These are phyloP conservation scores for Margaritispora aquatica DNA, from an alignment of 495 filamentous ascomycete genomes.

Conservation along the genomic window DNA sequence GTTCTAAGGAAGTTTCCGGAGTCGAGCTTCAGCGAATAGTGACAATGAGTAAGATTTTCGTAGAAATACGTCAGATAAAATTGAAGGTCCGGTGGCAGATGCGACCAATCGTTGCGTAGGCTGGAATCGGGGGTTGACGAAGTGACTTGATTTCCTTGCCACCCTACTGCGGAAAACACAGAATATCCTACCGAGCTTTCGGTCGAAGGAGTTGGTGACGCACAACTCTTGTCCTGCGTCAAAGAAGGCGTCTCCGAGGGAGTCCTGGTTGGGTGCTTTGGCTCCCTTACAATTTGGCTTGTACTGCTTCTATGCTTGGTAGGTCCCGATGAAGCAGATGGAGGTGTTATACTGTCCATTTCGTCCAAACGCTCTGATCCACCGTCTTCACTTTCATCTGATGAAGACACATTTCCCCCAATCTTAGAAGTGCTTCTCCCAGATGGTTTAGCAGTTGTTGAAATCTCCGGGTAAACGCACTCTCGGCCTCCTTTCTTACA, in stretches of 20 bases:
- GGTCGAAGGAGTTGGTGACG: slow-evolving; percentile 42
- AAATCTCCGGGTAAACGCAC: slow-evolving; percentile 71
- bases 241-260: slow-evolving; percentile 46
- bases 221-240: slow-evolving; percentile 36
- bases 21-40: slow-evolving; percentile 72
- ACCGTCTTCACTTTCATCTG: slow-evolving; percentile 45
- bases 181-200: slow-evolving; percentile 27
- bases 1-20: slow-evolving; percentile 64
- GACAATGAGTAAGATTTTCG: slow-evolving; percentile 67
- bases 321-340: slow-evolving; percentile 25
- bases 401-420: slow-evolving; percentile 44
- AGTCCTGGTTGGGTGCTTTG: slow-evolving; percentile 25
- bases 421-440: slow-evolving; percentile 38
- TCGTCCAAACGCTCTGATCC: slow-evolving; percentile 43
- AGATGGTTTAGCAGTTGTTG: slow-evolving; percentile 39
- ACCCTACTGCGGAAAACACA: slow-evolving; percentile 29
- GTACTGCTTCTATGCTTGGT: slow-evolving; percentile 25
- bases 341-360: slow-evolving; percentile 21
- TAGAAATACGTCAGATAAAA: slow-evolving; percentile 76
- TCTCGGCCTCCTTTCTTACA: slow-evolving; percentile 82
- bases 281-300: slow-evolving; percentile 26
- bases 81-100: slow-evolving; percentile 59
- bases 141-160: slow-evolving; percentile 12
- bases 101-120: slow-evolving; percentile 35
- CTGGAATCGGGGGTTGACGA: slow-evolving; percentile 25